These are phyloP conservation scores for Plasmodium cynomolgi DNA, from an alignment of 169 alveolate genomes.

Conservation along the genomic window DNA sequence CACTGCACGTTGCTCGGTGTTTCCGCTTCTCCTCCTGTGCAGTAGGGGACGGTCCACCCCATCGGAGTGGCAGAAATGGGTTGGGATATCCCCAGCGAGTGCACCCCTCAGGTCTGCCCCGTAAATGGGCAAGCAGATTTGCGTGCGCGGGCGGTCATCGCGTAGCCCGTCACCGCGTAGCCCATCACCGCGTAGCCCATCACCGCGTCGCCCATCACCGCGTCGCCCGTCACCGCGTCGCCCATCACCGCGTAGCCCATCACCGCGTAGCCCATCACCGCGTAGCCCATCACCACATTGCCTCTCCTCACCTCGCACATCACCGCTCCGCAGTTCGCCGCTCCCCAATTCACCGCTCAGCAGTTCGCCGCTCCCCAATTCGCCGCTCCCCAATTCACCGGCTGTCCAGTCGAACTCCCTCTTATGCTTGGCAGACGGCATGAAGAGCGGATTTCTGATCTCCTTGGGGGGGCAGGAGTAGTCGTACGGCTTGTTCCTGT, in stretches of 20 bases:
- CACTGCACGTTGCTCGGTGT: neutral
- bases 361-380: neutral
- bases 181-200: neutral
- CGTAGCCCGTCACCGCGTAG: neutral
- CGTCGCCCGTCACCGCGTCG: neutral
- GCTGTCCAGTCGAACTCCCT: constrained; percentile 18
- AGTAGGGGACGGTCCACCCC: neutral
- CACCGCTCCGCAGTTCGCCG: too few species aligned
- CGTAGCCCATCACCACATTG: neutral
- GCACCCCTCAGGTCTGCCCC: neutral
- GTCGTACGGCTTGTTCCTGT: constrained; percentile 25
- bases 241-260: neutral
- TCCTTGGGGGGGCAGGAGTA: constrained; percentile 51
- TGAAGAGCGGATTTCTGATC: constrained; percentile 9
- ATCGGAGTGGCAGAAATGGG: neutral
- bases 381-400: neutral
- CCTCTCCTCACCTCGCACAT: too few species aligned
- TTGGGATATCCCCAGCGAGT: neutral
- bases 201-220: neutral
- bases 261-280: neutral
- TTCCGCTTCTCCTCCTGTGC: neutral
- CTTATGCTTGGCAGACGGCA: constrained; percentile 29
- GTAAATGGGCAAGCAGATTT: neutral
- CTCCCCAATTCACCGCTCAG: too few species aligned
- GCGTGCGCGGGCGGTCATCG: too few species aligned